phyloP scores from a whole-genome alignment of 179 eudicot genomes.

The Gypsophila paniculata region DNA sequence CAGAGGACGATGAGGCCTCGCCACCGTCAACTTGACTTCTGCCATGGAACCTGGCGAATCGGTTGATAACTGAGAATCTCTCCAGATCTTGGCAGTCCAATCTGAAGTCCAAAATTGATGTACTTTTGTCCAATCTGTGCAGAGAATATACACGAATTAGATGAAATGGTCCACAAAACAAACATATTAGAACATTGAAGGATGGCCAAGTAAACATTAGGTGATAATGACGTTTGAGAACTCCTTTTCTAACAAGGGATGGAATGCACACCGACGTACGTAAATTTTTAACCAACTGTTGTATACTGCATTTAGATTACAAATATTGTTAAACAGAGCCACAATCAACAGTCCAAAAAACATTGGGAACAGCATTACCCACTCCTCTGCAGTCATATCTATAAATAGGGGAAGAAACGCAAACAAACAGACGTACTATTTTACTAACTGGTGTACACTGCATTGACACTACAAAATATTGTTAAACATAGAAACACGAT shows the following conservation, averaged over 20 bases:
- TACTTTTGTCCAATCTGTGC: conserved; percentile 71
- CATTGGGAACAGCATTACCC: too few species aligned
- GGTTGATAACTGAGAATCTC: conserved; percentile 64
- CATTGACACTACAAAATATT: background rate
- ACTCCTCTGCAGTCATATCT: too few species aligned
- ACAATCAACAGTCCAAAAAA: too few species aligned
- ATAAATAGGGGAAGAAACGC: background rate
- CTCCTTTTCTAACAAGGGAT: background rate
- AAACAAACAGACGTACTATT: background rate
- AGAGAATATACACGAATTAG: conserved; percentile 11
- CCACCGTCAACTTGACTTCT: conserved; percentile 61
- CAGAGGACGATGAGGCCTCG: conserved; percentile 51
- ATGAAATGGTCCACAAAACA: background rate
- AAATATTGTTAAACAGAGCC: too few species aligned
- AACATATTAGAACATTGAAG: background rate
- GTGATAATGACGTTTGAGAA: background rate
- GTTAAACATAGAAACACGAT: background rate
- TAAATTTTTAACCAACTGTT: too few species aligned
- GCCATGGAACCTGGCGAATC: conserved; percentile 77
- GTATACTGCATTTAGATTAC: too few species aligned
- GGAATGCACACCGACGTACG: background rate
- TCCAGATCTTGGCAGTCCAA: conserved; percentile 80
- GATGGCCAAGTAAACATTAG: background rate
- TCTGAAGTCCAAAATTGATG: conserved; percentile 68
- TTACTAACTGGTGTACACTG: background rate